Conservation (phyloP, 805 yeast species). For the Cyberlindnera meyerae region DNA sequence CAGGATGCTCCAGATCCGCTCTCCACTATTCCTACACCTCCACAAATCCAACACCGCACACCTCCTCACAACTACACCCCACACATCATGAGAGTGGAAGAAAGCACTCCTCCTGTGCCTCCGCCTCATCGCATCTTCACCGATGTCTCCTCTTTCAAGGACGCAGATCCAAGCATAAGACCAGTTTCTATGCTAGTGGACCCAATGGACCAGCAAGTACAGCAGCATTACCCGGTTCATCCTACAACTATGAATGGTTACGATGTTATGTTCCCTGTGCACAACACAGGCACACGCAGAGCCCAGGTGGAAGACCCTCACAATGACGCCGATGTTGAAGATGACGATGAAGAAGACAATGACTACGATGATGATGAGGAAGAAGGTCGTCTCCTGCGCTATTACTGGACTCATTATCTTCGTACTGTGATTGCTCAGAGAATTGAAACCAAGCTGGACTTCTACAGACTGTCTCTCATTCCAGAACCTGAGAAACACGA, state of each 20-base stretch:
- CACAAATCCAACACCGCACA: conserved; percentile 8
- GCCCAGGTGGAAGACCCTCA: conserved; percentile 1
- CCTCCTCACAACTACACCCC: too few relatives aligned
- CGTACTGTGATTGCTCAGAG: conserved; percentile 19
- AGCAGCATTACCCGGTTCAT: conserved; percentile 6
- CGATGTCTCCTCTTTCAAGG: conserved; percentile 8
- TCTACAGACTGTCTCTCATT: conserved; percentile 12
- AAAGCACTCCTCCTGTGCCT: conserved; percentile 21
- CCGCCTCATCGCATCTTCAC: conserved; percentile 26
- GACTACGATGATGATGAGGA: conserved; percentile 10
- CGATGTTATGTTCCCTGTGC: too few relatives aligned
- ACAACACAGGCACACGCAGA: too few relatives aligned
- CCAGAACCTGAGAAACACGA: conserved; percentile 12
- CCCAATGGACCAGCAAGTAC: conserved; percentile 16
- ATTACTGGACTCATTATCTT: conserved; percentile 16
- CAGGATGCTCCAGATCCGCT: conserved; percentile 2
- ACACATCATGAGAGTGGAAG: not conserved
- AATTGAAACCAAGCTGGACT: conserved; percentile 22
- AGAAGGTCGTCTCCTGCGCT: conserved; percentile 7
- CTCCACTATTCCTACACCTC: conserved; percentile 7
- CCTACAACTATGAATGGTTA: conserved; percentile 12
- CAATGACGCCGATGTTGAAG: not conserved
- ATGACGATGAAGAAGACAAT: conserved; percentile 3
- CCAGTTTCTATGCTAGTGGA: conserved; percentile 2
- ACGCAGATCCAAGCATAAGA: too few relatives aligned